Evolutionary conservation across 805 yeast genomes (phyloP), one percentile per base, ranked within the genome.

Genomic region (Osmozyma mogii): DNA sequence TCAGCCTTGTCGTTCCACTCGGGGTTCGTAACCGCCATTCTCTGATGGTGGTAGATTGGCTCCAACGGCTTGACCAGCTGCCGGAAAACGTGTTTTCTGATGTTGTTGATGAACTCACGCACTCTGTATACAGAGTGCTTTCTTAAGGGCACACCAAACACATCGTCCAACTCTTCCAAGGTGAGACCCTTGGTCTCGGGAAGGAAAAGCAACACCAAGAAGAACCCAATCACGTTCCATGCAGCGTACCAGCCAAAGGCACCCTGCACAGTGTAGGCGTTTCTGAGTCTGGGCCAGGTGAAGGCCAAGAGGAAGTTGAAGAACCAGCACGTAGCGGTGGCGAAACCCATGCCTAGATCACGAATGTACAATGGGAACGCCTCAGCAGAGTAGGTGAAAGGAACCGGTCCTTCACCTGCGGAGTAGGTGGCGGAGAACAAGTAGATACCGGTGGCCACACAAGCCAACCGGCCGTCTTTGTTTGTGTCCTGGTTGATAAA

Each of bases 181-280:
- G 89, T 77, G 38, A 76, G 68, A 19, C 74, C 75, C 56, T 73
- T 74, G 3, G 88, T 80, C 49, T 80, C 88, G 3, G 87, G 82
- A 35, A 80, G 59, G 50, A 79, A 62, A 68, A 81, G 76, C 32
- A 83, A 67, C 4, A 81, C 83, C 45, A 83, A 43, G 57, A 76
- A 74, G 62, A 76, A 77, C 0, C 83, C 84, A 31, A 75, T 59
- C 34, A 75, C 43, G 52, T 84, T 84, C 88, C 89, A 80, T 9
- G 79, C 94, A 1, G 92, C 94, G 48, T 83, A 84, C 70, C 77
- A 84, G 9, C 92, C 87, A 50, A 82, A 84, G 4, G 94, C 94
- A 54, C 95, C 95, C 41, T 78, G 84, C 3, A 85, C 71, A 32
- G 72, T 74, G 58, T 84, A 78, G 0, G 79, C 76, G 27, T 56